Base-by-base conservation (phyloP, 805 yeast species). In the Metschnikowia picachoensis region DNA sequence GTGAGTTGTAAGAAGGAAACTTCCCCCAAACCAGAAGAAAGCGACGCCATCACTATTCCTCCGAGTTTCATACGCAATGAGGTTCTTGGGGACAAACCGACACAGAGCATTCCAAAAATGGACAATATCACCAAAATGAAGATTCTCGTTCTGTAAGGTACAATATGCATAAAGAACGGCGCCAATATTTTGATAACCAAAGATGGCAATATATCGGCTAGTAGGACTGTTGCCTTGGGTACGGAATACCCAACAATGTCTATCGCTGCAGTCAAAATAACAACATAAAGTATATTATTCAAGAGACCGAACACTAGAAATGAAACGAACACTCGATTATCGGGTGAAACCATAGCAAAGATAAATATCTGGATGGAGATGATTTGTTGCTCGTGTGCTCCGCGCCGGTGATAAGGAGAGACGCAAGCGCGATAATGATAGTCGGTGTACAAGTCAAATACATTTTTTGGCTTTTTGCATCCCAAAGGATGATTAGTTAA, bases 21-120 rank as follows among this genome's bases (percentile, higher is more conserved):
- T 61, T 92, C 99, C 0, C 99, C 99, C 20, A 91, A 66, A 0
- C 98, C 98, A 0, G 96, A 84, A 14, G 95, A 83, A 3, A 80
- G 53, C 0, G 96, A 87, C 0, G 97, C 97, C 53, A 91, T 58
- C 5, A 77, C 71, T 9, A 92, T 83, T 0, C 97, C 97, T 13
- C 78, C 50, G 7, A 91, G 60, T 42, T 79, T 77, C 29, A 68
- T 35, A 0, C 53, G 16, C 6, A 81, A 61, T 0, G 62, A 42
- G 1, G 66, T 53, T 9, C 68, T 16, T 13, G 50, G 13, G 3
- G 64, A 64, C 2, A 71, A 67, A 45, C 87, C 78, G 4, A 91
- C 79, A 0, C 81, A 51, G 4, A 82, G 58, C 96, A 92, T 92
- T 0, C 98, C 98, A 2, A 67, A 9, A 27, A 76, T 68, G 36